phyloP scores from a whole-genome alignment of 495 filamentous ascomycete species.

The Lindgomyces ingoldianus region DNA sequence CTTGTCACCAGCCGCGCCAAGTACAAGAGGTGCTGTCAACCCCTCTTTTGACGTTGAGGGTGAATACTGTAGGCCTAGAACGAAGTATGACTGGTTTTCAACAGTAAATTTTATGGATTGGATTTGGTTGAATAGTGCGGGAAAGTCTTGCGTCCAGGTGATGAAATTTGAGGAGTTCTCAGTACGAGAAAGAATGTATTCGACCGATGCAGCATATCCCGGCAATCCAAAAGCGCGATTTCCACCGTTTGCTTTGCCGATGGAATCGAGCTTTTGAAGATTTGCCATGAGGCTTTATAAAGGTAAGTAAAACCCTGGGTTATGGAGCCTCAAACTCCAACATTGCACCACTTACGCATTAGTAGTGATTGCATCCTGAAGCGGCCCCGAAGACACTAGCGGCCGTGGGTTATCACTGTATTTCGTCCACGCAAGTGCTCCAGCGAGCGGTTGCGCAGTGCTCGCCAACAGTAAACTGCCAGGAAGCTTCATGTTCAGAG shows the following conservation, averaged over 20 bases:
- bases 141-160: constrained; percentile 50
- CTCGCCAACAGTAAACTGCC: constrained; percentile 12
- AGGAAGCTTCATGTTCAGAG: constrained; percentile 17
- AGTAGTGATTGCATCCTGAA: constrained; percentile 23
- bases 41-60: constrained; percentile 48
- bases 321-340: not conserved
- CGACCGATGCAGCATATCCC: constrained; percentile 50
- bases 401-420: constrained; percentile 13
- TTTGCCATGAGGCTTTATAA: constrained; percentile 36
- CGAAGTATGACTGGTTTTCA: constrained; percentile 41
- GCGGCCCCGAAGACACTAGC: constrained; percentile 1
- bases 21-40: constrained; percentile 46
- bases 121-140: constrained; percentile 45
- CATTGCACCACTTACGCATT: constrained; percentile 3
- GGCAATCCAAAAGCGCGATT: constrained; percentile 54
- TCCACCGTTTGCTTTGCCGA: constrained; percentile 47
- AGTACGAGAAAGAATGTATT: constrained; percentile 45
- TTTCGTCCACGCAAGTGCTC: constrained; percentile 1
- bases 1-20: constrained; percentile 43
- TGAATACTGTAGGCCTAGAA: constrained; percentile 48
- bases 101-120: constrained; percentile 47
- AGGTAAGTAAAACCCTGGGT: not conserved
- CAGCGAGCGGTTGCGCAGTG: constrained; percentile 11
- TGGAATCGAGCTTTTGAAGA: constrained; percentile 47
- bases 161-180: constrained; percentile 38